Base-by-base conservation (phyloP, 1,139 yeast genomes). In the Candida neerlandica region DNA sequence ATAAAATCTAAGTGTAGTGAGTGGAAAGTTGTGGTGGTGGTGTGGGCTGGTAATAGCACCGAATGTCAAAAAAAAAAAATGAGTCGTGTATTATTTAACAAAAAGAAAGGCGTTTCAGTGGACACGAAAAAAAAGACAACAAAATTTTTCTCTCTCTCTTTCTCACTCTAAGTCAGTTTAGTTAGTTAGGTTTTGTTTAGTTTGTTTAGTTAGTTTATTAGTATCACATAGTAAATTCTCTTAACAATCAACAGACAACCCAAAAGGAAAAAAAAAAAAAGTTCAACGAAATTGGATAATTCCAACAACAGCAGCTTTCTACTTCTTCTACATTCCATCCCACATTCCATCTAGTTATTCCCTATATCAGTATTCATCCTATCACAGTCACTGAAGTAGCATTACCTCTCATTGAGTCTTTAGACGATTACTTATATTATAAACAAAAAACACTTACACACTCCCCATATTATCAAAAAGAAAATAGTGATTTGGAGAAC, bases 251-350 rank as follows among this genome's bases (percentile, higher is more conserved):
- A 35, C 40, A 35, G 40, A 35, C 40, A 35, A 35, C 40, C 18
- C 40, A 35, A 35, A 35, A 18, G 26, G 40, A 35, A 35, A 18
- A 35, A 33, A 35, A 35, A 35, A 35, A 33, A 33, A 33, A 35
- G 40, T 35, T 35, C 40, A 18, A 35, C 40, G 26, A 35, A 35
- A 6, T 35, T 35, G n/a, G 7, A 18, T 35, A 18, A 16, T 18
- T 18, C 18, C 40, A 14, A 14, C 34, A n/a, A 9, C n/a, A n/a
- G 12, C 34, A 32, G 12, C 34, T 11, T 11, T 14, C 34, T 11
- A 9, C 12, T 32, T 32, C 34, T 6, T 23, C 27, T 23, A 23
- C 27, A 21, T 6, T 21, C 6, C 6, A 2, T 23, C 9, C 27
- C 5, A 7, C 5, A 23, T 10, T 23, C 7, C 27, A 7, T 23